Evolutionary conservation across 805 yeast species (phyloP), one percentile per base, ranked within the genome.

Genomic region (Blastobotrys parvus): DNA sequence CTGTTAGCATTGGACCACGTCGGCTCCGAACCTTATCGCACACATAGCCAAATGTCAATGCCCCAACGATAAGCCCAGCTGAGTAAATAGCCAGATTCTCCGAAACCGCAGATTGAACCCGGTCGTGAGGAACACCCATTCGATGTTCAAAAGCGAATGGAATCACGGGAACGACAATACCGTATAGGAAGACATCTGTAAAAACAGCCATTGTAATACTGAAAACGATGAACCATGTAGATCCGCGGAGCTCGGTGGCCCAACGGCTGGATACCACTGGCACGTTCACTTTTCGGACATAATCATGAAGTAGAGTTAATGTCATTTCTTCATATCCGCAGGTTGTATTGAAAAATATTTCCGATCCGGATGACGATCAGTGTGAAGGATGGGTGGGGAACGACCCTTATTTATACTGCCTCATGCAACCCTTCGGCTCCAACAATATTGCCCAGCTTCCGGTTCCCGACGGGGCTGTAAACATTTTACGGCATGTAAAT

Each of bases 171-270:
- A 61, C 49, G 17, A 62, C 48, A 20, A 57, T 46, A 33, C 58
- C 50, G 42, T 62, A 63, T 8, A 63, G 47, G 35, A 62, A 60
- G 5, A 52, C 44, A 35, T 62, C 67, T 7, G 61, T 55, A 41
- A 62, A 62, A 11, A 59, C 51, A 0, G 67, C 64, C 25, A 59
- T 30, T 6, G 61, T 49, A 35, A 62, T 52, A 3, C 65, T 54
- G 16, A 39, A 11, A 25, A 56, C 46, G 39, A 61, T 59, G 34
- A 54, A 35, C 10, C 38, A 31, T 18, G 43, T 49, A 7, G 57
- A 53, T 1, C 55, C 47, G 6, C 57, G 48, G 35, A 47, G 44
- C 32, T 27, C 16, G 4, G 23, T 25, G 18, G 15, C 18, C n/a
- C 23, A 6, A 15, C 16, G 15, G 21, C 41, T 38, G 7, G 41